Base-by-base conservation (phyloP, 2,329 filamentous ascomycete genomes). In the Helotiales sp. region DNA sequence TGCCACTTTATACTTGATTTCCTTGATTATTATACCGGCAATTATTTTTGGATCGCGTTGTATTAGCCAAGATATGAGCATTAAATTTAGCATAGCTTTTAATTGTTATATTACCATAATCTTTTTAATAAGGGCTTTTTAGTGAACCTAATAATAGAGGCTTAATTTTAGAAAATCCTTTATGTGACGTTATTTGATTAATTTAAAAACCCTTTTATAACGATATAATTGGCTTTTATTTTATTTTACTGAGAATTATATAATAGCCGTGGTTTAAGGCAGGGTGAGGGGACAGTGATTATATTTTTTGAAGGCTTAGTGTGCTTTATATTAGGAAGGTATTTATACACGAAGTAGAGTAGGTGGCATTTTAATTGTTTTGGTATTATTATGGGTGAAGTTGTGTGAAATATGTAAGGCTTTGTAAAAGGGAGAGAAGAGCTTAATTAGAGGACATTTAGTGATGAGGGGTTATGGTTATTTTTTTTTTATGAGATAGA, bases 41-140 rank as follows among this genome's bases (percentile, higher is more conserved):
- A 61, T 61, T 22, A 61, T 20, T 61, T 40, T 40, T 61, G 22
- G 28, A 61, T 20, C 22, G 40, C 28, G 24, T 22, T 47, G 28
- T 47, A 61, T 61, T 61, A 24, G 40, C 59, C 40, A 43, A 61
- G 59, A 49, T 61, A 61, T 43, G 47, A 63, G 60, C 60, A 54
- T 52, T 10, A 54, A 34, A 47, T 40, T 6, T 32, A 63, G 49
- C 49, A 6, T 30, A 63, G 45, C 60, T 54, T 47, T 30, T 62
- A 13, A 43, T 7, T n/a, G 47, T 63, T 30, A 47, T n/a, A 63
- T 47, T n/a, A 52, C 17, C 32, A 28, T 17, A 54, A 37, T 22
- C 45, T n/a, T 63, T 34, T 20, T 28, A 15, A 32, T 15, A 37
- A 22, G 2, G 10, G 52, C 43, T 49, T 28, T 26, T 62, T 30